These are phyloP conservation scores for Ambrosiella cleistominuta DNA, from an alignment of 2,329 filamentous ascomycete genomes.

Conservation along the genomic window DNA sequence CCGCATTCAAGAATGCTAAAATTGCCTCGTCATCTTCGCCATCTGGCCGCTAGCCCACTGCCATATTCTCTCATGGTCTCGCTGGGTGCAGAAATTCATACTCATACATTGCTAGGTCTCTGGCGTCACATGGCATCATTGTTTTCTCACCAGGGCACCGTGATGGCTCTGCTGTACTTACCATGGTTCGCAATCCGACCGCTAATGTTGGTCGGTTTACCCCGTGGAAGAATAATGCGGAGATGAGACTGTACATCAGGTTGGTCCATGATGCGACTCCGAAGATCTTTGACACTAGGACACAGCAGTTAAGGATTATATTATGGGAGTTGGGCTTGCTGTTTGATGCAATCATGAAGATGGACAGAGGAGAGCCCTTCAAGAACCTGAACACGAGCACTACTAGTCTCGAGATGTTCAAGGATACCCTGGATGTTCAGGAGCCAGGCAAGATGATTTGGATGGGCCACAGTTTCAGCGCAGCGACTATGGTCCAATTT, in stretches of 20 bases:
- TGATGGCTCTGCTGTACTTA: conserved; percentile 62
- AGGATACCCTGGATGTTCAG: conserved; percentile 45
- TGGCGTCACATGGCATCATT: conserved; percentile 66
- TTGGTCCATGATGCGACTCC: conserved; percentile 45
- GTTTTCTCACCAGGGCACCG: conserved; percentile 71
- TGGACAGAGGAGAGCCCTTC: conserved; percentile 38
- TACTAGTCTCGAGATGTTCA: conserved; percentile 38
- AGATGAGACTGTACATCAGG: conserved; percentile 28
- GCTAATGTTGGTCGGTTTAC: conserved; percentile 21
- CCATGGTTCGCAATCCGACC: conserved; percentile 47
- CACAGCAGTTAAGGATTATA: conserved; percentile 56
- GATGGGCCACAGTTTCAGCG: conserved; percentile 68
- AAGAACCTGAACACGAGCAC: conserved; percentile 35
- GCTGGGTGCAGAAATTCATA: conserved; percentile 71
- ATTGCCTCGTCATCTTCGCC: conserved; percentile 33
- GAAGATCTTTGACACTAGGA: conserved; percentile 48
- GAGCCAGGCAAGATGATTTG: conserved; percentile 57
- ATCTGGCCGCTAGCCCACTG: conserved; percentile 52
- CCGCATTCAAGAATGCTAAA: conserved; percentile 52
- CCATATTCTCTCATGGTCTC: conserved; percentile 74
- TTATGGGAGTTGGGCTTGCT: conserved; percentile 62
- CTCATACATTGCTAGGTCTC: conserved; percentile 60
- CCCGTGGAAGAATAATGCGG: conserved; percentile 5
- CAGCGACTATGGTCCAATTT: conserved; percentile 55
- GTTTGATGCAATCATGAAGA: conserved; percentile 47